These are phyloP conservation scores for Ceratocystis ficicola DNA, from an alignment of 2,329 filamentous ascomycete species.

Conservation along the genomic window DNA sequence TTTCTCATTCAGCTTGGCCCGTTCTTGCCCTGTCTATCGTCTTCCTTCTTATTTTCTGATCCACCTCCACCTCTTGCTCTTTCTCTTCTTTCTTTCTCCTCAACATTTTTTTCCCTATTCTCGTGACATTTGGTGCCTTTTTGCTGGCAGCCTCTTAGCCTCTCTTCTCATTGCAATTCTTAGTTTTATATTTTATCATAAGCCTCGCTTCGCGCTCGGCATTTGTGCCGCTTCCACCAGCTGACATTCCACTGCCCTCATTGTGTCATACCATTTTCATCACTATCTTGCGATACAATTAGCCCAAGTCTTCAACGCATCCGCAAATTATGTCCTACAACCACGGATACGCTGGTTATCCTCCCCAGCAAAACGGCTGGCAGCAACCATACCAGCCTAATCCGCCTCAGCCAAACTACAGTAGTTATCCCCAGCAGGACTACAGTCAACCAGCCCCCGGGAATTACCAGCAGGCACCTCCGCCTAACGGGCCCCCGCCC, in stretches of 20 bases:
- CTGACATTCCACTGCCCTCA: not conserved
- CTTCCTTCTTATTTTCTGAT: not conserved
- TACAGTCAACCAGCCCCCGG: constrained; percentile 16
- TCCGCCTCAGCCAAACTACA: constrained; percentile 24
- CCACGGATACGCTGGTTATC: constrained; percentile 21
- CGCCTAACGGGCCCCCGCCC: constrained; percentile 27
- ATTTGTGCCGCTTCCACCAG: not conserved
- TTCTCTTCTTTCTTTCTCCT: not conserved
- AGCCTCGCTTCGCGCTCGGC: not conserved
- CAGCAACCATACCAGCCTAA: constrained; percentile 28
- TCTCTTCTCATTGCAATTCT: not conserved
- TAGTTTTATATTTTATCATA: not conserved
- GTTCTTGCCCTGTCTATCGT: not conserved
- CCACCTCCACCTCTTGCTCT: not conserved
- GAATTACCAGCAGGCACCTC: constrained; percentile 27
- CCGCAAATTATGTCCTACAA: constrained; percentile 16
- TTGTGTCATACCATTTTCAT: not conserved
- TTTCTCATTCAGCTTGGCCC: not conserved
- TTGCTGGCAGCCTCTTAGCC: not conserved
- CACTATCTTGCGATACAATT: not conserved
- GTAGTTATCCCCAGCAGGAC: constrained; percentile 24
- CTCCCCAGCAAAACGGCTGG: constrained; percentile 24
- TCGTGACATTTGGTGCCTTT: not conserved
- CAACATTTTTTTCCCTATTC: not conserved
- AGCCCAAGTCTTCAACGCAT: not conserved